Conservation (phyloP, 306 rosid species). For the Benincasa hispida region DNA sequence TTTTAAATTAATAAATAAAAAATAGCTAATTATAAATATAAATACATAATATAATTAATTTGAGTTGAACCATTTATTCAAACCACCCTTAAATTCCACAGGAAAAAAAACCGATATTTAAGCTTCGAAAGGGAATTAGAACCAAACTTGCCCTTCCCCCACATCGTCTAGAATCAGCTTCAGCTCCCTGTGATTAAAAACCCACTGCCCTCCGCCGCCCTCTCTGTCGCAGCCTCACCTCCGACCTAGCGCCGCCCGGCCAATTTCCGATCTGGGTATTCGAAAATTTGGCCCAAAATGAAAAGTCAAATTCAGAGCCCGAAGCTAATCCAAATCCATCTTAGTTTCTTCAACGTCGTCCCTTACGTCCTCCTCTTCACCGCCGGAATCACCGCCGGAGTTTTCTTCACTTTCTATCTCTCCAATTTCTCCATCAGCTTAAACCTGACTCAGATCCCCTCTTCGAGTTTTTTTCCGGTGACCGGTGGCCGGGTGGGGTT, state of each 20-base stretch:
- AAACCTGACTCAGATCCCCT: background rate
- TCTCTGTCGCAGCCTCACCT: background rate
- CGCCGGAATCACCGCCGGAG: background rate
- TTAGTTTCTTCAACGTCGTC: background rate
- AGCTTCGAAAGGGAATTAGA: background rate
- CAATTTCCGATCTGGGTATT: background rate
- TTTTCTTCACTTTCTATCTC: background rate
- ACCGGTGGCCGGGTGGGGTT: background rate
- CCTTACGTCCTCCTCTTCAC: conserved; percentile 1
- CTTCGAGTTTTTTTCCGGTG: background rate
- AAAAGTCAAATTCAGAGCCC: background rate
- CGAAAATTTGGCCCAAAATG: background rate
- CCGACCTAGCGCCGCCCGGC: background rate
- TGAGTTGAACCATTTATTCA: background rate
- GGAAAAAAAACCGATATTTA: background rate
- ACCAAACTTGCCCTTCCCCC: background rate
- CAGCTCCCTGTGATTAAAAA: no score
- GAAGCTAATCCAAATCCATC: background rate
- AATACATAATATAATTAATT: background rate
- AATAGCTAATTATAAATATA: background rate
- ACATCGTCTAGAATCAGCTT: background rate
- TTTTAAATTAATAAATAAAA: background rate
- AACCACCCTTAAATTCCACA: background rate
- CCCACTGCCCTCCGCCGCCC: background rate
- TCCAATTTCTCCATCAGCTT: background rate